These are phyloP conservation scores for Dillenia suffruticosa DNA, from an alignment of 164 flowering plant genomes.

Conservation along the genomic window DNA sequence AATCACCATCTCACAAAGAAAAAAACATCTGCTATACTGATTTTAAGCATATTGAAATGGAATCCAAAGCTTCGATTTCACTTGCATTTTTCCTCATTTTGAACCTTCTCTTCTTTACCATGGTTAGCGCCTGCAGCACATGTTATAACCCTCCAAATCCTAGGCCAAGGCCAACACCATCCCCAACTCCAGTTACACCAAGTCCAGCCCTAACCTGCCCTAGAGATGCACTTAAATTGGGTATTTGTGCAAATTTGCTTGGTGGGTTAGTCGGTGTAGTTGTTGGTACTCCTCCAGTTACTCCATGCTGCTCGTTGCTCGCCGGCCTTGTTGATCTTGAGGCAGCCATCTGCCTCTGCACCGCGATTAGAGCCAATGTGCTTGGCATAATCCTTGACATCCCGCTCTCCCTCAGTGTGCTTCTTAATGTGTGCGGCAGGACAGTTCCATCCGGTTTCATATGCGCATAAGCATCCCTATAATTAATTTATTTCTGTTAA, in stretches of 20 bases:
- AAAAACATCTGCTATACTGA: no score
- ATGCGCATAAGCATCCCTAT: background rate
- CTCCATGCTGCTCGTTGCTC: conserved; percentile 13
- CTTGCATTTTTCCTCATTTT: no score
- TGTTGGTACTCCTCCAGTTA: background rate
- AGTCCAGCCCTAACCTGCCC: background rate
- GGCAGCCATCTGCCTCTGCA: conserved; percentile 9
- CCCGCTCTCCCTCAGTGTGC: conserved; percentile 2
- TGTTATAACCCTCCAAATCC: no score
- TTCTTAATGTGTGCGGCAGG: conserved; percentile 5
- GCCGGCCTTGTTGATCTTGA: conserved; percentile 10
- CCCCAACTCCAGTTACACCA: no score
- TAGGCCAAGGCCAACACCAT: no score
- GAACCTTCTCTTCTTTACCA: no score
- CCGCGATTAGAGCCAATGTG: conserved; percentile 7
- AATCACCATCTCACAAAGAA: no score
- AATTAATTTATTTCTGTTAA: no score
- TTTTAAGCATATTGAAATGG: no score
- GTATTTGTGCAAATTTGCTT: conserved; percentile 13
- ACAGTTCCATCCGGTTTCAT: conserved; percentile 5
- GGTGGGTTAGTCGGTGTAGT: conserved; percentile 1
- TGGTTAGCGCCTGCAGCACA: no score
- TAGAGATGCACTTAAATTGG: conserved; percentile 10
- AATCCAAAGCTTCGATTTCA: no score
- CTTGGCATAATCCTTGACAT: conserved; percentile 5